Evolutionary conservation across 495 filamentous ascomycete genomes (phyloP).

Genomic region (Trichocladium antarcticum): DNA sequence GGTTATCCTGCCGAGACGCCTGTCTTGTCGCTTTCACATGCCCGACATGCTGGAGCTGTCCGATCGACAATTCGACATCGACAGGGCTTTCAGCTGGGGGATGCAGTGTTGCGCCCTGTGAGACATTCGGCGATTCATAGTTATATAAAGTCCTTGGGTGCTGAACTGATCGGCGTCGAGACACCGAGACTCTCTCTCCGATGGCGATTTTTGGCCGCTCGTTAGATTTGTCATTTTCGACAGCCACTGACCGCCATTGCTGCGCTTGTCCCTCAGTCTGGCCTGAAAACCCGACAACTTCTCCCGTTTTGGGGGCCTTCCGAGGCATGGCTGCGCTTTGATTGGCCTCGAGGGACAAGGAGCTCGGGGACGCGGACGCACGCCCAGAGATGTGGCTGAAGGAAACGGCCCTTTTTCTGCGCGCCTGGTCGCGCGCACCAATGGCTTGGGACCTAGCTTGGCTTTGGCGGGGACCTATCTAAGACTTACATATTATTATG

Average conservation of each 20-base stretch:
- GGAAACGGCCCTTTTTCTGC: conserved; percentile 17
- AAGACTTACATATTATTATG: too few relatives aligned
- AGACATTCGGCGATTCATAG: not conserved
- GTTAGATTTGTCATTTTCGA: too few relatives aligned
- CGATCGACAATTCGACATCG: not conserved
- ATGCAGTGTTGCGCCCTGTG: not conserved
- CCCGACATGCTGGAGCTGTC: not conserved
- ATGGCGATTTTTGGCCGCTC: too few relatives aligned
- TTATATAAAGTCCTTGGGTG: not conserved
- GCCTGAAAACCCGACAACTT: not conserved
- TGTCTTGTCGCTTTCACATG: not conserved
- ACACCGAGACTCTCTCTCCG: not conserved
- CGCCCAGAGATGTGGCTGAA: conserved; percentile 14
- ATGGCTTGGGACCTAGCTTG: conserved; percentile 3
- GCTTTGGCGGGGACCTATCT: not conserved
- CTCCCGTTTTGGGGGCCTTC: not conserved
- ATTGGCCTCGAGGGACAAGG: conserved; percentile 6
- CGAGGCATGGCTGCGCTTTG: not conserved
- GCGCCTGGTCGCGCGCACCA: conserved; percentile 7
- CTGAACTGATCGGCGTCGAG: not conserved
- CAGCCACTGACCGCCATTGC: conserved; percentile 7
- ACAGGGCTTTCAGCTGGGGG: not conserved
- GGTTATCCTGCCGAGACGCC: not conserved
- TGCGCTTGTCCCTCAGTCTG: not conserved
- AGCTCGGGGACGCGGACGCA: not conserved